A percentile compares a stretch with the other conserved stretches of the same genome.
Evolutionary conservation across 805 yeast genomes (phyloP).

Genomic region (Candida multigemmis): DNA sequence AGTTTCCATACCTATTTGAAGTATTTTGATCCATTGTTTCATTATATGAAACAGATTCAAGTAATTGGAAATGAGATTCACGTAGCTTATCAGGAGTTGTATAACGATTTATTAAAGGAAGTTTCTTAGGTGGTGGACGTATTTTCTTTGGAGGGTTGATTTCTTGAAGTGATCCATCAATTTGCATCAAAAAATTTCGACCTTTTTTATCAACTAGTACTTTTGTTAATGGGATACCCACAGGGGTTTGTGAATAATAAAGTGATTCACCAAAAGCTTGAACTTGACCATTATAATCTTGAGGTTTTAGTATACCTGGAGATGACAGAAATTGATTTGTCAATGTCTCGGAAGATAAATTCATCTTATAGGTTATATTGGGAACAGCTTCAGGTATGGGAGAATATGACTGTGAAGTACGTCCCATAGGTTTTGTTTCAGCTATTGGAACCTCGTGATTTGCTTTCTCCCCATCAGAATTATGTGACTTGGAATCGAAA

Average conservation of each 20-base stretch:
- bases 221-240: not conserved
- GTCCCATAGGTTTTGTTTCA: not conserved
- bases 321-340: too few species aligned
- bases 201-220: not conserved
- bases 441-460: not conserved
- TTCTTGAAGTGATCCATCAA: too few species aligned
- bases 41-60: slow-evolving; percentile 13
- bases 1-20: slow-evolving; percentile 12
- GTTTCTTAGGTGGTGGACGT: slow-evolving; percentile 12
- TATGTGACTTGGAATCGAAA: not conserved
- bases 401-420: too few species aligned
- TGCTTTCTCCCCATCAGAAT: not conserved
- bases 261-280: not conserved
- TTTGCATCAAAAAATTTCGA: too few species aligned
- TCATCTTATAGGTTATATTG: too few species aligned
- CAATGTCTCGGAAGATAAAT: too few species aligned
- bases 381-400: too few species aligned
- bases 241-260: not conserved
- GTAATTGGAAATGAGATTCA: slow-evolving; percentile 12
- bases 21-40: slow-evolving; percentile 7
- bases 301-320: not conserved
- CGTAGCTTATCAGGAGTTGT: slow-evolving; percentile 8
- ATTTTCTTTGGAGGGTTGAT: slow-evolving; percentile 2
- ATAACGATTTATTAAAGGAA: slow-evolving; percentile 8
- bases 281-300: not conserved